Evolutionary conservation across 805 yeast genomes (phyloP), one percentile per base, ranked within the genome.

Genomic region (Lipomyces yamadae): DNA sequence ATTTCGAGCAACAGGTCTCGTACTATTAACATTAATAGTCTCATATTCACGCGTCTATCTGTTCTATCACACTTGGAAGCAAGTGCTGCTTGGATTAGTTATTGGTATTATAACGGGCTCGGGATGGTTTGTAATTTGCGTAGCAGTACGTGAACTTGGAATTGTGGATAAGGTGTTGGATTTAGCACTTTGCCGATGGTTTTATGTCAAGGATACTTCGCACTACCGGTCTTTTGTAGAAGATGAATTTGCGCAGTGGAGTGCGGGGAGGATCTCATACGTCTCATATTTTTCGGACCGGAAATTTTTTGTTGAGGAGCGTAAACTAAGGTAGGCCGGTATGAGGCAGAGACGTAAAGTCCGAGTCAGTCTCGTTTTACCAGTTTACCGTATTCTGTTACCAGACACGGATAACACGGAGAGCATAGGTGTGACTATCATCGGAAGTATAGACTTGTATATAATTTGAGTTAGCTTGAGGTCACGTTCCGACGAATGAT

Each of bases 1-100:
- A 11, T 56, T 68, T n/a, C 75, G 80, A 18, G 54, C 69, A 2
- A 39, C 66, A 4, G 64, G 67, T 4, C 67, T 77, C 37, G 45
- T 70, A 15, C 50, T 45, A 1, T 64, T 79, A 63, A 72, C 82
- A 1, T 45, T 76, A 1, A 70, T 84, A 39, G 89, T 64, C 32
- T 57, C 61, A 42, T 29, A 33, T 35, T 67, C 70, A 29, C 61
- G 69, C 63, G 88, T 90, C 35, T 89, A 91, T 74, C 80, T 95
- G 62, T 82, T 84, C 66, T 94, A 95, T 75, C 99, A 94, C 78
- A 83, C 90, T 29, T 62, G 79, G 18, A 80, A 80, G 30, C 99
- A 95, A 77, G 95, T 93, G 0, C 56, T 83, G 10, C 89, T 89
- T 5, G 99, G 99, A 0, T 77, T 84, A 2, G 68, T 82, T 6